Evolutionary conservation across 768 basidiomycete genomes (phyloP), one percentile per base, ranked within the genome.

Genomic region (Tremella mesenterica): DNA sequence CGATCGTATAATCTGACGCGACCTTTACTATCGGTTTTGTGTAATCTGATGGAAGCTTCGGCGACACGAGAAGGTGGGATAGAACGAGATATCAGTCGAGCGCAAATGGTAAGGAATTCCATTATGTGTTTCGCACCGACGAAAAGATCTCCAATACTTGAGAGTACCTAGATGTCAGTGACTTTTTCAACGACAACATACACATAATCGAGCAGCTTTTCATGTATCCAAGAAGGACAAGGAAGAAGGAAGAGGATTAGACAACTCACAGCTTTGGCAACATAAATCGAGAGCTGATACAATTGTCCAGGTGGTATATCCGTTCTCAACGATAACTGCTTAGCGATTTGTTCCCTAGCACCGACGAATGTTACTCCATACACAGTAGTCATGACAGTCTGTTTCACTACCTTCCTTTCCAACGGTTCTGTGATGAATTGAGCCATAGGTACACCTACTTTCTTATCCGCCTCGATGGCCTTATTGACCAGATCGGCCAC

Each of bases 351-450:
- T 8, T 88, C 88, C 38, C 89, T 81, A 20, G 95, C 95, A 30
- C 95, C 95, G 50, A 96, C 76, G 74, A 84, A 92, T 0, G 95
- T 99, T 14, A 99, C 92, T 20, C 95, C 93, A 69, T 97, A 97
- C 29, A 97, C 93, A 2, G 93, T 96, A 0, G 93, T 99, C 95
- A 99, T 99, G 59, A 96, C 88, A 21, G 95, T 96, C 77, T 97
- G 93, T 78, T 99, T 99, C 62, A 99, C 93, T 16, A 95, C 85
- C 74, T 99, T 97, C 21, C 95, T 76, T 18, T 88, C 79, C 27
- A 99, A 79, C 73, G 88, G 88, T 28, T 87, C 88, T 36, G 77
- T 50, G 25, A 93, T 77, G 59, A 86, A 59, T 45, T 74, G 56
- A 0, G 90, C 93, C 50, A 76, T 73, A 50, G 75, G 69, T 21